Percentiles rank a stretch among this genome's conserved stretches.
Conservation (phyloP, 441 rosid genomes). For the Populus hybrid region DNA sequence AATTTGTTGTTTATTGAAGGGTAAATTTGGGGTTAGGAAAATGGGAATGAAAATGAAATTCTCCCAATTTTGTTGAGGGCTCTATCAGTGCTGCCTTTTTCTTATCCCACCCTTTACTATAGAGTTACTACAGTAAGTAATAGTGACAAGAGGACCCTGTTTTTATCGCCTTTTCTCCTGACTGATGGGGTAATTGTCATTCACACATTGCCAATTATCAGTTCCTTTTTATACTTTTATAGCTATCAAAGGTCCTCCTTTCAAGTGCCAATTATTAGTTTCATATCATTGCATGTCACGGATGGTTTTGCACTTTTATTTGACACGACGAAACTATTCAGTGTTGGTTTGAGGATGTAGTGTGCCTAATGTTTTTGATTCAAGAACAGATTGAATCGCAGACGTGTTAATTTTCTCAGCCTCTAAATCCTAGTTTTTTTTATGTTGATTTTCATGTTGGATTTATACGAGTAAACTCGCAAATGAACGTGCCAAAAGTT, state of each 20-base stretch:
- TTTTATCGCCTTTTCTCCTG: constrained; percentile 2
- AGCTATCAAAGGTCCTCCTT: background rate
- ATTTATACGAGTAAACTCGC: background rate
- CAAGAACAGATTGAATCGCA: too few relatives aligned
- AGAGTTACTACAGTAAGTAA: constrained; percentile 14
- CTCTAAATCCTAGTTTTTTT: too few relatives aligned
- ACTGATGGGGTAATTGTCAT: background rate
- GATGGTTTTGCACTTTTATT: background rate
- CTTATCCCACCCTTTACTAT: background rate
- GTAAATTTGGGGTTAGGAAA: constrained; percentile 18
- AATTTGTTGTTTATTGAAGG: background rate
- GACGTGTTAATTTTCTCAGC: too few relatives aligned
- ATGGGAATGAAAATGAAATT: background rate
- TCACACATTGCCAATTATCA: background rate
- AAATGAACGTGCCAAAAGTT: background rate
- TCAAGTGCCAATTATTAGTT: background rate
- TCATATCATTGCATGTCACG: background rate
- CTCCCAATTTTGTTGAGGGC: constrained; percentile 37
- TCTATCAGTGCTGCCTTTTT: constrained; percentile 5
- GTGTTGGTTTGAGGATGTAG: too few relatives aligned
- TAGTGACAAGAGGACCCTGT: constrained; percentile 21
- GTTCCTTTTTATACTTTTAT: background rate
- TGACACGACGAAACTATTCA: background rate
- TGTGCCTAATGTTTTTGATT: too few relatives aligned
- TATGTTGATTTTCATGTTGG: too few relatives aligned